Conservation (phyloP, 768 basidiomycete species). For the Collybia sp. region DNA sequence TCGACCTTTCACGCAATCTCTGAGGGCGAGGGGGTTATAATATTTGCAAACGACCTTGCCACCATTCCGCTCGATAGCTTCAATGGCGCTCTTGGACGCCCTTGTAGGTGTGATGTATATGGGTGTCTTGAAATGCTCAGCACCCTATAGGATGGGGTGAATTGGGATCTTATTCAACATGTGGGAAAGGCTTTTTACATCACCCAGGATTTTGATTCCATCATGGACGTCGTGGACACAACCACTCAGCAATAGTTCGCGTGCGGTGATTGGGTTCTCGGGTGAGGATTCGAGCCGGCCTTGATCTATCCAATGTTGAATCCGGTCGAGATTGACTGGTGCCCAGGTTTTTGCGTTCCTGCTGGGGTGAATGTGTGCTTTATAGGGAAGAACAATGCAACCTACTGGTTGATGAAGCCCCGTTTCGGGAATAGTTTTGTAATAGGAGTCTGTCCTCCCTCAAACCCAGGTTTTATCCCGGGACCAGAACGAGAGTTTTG, state of each 20-base stretch:
- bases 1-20: conserved; percentile 70
- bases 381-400: conserved; percentile 9
- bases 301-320: conserved; percentile 89
- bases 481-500: conserved; percentile 91
- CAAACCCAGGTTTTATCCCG: conserved; percentile 81
- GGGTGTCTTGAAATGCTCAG: conserved; percentile 57
- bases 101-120: conserved; percentile 81
- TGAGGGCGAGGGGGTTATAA: conserved; percentile 82
- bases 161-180: conserved; percentile 1
- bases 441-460: conserved; percentile 96
- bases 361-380: conserved; percentile 1
- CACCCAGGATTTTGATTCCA: conserved; percentile 88
- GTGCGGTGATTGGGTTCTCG: conserved; percentile 83
- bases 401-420: conserved; percentile 91
- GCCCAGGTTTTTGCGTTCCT: conserved; percentile 78
- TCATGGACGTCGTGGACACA: conserved; percentile 86
- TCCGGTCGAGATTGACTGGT: conserved; percentile 79
- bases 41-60: conserved; percentile 88
- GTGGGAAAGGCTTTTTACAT: conserved; percentile 36
- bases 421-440: conserved; percentile 88
- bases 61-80: conserved; percentile 75
- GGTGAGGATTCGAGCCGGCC: conserved; percentile 76
- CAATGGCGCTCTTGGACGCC: conserved; percentile 83
- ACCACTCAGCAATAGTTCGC: conserved; percentile 78
- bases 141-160: conserved; percentile 40